Evolutionary conservation across 768 basidiomycete species (phyloP).

Genomic region (Podaxis carcinomalis): DNA sequence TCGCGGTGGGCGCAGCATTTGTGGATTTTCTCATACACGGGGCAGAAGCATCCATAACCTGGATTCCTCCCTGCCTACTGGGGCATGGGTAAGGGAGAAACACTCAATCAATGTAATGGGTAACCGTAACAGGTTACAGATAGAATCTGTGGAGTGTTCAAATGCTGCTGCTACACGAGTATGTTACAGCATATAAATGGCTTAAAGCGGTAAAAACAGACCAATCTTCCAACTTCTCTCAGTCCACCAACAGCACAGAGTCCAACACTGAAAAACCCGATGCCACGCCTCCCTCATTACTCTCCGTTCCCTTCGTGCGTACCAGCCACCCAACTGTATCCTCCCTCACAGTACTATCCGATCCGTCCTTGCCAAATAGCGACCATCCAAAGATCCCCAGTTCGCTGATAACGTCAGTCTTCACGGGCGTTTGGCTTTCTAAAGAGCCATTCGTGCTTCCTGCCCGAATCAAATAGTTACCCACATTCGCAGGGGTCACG

Average conservation of each 20-base stretch:
- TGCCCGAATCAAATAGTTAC: slow-evolving; percentile 76
- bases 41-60: no score
- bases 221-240: neutral
- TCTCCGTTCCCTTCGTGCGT: slow-evolving; percentile 86
- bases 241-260: slow-evolving; percentile 56
- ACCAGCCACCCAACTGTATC: slow-evolving; percentile 79
- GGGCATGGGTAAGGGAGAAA: no score
- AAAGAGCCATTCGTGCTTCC: slow-evolving; percentile 34
- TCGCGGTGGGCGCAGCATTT: no score
- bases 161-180: no score
- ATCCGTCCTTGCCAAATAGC: slow-evolving; percentile 51
- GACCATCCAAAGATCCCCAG: slow-evolving; percentile 91
- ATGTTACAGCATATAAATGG: no score
- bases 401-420: slow-evolving; percentile 78
- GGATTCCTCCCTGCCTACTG: no score
- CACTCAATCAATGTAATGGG: no score
- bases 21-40: no score
- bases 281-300: slow-evolving; percentile 89
- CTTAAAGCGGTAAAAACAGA: neutral
- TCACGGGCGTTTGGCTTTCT: slow-evolving; percentile 35
- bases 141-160: no score
- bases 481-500: slow-evolving; percentile 59
- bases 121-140: no score
- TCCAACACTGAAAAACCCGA: slow-evolving; percentile 79
- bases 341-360: slow-evolving; percentile 43